Conservation (phyloP, 2,329 filamentous ascomycete species). For the Aspergillus tamarii region DNA sequence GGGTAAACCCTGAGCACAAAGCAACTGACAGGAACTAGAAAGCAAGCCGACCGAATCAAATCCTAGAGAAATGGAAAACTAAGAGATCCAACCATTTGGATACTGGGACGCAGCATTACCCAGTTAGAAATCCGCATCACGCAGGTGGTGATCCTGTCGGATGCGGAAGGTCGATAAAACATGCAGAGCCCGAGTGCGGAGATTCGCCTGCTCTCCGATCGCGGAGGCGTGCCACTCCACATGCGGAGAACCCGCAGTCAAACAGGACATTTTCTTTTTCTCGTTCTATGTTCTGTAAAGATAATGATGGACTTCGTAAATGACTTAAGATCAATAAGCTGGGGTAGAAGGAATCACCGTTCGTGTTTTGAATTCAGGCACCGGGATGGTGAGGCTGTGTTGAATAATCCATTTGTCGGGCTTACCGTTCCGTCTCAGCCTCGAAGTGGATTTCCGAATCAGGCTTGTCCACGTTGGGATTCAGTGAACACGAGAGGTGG, state of each 20-base stretch:
- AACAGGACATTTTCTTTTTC: background rate
- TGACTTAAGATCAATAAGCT: background rate
- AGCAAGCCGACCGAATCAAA: background rate
- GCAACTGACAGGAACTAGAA: background rate
- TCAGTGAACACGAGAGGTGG: background rate
- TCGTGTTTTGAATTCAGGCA: background rate
- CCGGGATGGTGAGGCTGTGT: background rate
- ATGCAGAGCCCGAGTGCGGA: background rate
- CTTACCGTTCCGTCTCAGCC: background rate
- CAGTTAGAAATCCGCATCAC: background rate
- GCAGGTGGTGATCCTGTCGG: background rate
- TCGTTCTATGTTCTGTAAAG: background rate
- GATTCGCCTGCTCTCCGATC: conserved; percentile 6
- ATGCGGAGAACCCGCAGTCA: conserved; percentile 5
- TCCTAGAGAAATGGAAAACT: background rate
- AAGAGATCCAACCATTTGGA: background rate
- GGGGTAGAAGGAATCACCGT: background rate
- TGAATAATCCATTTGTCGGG: background rate
- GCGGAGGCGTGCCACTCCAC: conserved; percentile 3
- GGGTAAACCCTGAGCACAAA: background rate
- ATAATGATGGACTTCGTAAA: background rate
- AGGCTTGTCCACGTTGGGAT: background rate
- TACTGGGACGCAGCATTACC: background rate
- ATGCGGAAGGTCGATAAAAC: background rate
- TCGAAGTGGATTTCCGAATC: background rate